Evolutionary conservation across 768 basidiomycete species (phyloP), one percentile per base, ranked within the genome.

Genomic region (Mrakia gelida): DNA sequence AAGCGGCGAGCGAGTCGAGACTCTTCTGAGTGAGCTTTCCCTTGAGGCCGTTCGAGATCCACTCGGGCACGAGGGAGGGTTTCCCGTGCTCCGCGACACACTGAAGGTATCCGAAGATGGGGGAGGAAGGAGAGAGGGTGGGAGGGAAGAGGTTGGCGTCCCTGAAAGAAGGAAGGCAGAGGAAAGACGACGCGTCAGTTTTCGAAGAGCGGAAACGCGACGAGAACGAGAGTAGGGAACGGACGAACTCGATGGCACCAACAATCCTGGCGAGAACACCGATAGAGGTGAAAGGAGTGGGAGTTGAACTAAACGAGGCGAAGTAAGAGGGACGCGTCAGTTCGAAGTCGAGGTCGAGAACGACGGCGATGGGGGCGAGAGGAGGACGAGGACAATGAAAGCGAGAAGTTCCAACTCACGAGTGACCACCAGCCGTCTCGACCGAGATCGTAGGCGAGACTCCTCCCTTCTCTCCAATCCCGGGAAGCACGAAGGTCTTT

Each of bases 81-180:
- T 43, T 56, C 21, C 78, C 78, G 68, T 79, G 75, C 52, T 67
- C 71, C 15, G 61, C 38, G 26, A 79, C 30, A 28, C 78, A 79
- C 41, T 67, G 38, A 18, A 79, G 56, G 70, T 79, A 79, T 11
- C 68, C 63, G 45, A 75, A 79, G 63, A 79, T 72, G 23, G 78
- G 78, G 0, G 74, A 75, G 15, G 74, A 45, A 5, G 78, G 68
- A n/a, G 70, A 49, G 11, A 79, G 61, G 13, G 73, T 79, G 5
- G 78, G 78, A n/a, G 78, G 78, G 61, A 79, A 79, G n/a, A 79
- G 78, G 70, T 61, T 56, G 30, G 74, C 63, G n/a, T 79, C 78
- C 45, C 77, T 78, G 43, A 6, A 7, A 49, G 54, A 56, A 3
- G 38, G 38, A 38, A 3, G 38, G 8, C 38, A 61, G 74, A n/a